Base-by-base conservation (phyloP, 495 filamentous ascomycete species). In the Lasiosphaeria ovina region DNA sequence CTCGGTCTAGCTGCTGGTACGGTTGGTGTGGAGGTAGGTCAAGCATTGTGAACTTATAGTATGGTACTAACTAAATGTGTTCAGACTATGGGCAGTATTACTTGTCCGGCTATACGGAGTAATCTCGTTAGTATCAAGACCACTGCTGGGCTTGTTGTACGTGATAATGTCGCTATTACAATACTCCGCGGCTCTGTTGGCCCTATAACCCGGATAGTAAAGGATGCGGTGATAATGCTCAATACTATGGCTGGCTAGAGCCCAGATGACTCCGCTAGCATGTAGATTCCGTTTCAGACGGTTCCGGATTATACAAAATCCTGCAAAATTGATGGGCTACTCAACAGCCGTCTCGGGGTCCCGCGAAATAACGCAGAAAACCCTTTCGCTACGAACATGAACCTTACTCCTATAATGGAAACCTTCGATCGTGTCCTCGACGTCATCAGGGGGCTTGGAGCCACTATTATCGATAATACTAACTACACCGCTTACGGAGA, bases 341-440 rank as follows among this genome's bases (percentile, higher is more conserved):
- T 11, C 12, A 6, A 14, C 52, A 54, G 35, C n/a, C 52, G 52
- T 1, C 52, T 54, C 9, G 52, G 52, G 3, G 52, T 54, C 3
- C 52, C 52, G 1, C 52, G 52, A 16, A 54, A 54, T 14, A 35
- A 34, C 12, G 6, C 10, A 14, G 33, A 54, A 4, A 54, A 54
- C 36, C 52, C 52, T 6, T 54, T 54, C 52, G 52, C 52, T 14
- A 35, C 52, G 24, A 35, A 17, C 12, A 54, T 54, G 52, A 54
- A 54, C 52, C 31, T 54, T 1, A 24, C 52, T 17, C 3, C 36
- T 8, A 16, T 54, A 3, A 54, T 54, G 52, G 35, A 54, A n/a
- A 14, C 52, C 1, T 54, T 54, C 33, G 36, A 54, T 17, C 33
- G 35, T 24, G 52, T 35, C 34, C 52, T 54, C 12, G 52, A 40